Base-by-base conservation (phyloP, 805 yeast species). In the Wickerhamomyces alni region DNA sequence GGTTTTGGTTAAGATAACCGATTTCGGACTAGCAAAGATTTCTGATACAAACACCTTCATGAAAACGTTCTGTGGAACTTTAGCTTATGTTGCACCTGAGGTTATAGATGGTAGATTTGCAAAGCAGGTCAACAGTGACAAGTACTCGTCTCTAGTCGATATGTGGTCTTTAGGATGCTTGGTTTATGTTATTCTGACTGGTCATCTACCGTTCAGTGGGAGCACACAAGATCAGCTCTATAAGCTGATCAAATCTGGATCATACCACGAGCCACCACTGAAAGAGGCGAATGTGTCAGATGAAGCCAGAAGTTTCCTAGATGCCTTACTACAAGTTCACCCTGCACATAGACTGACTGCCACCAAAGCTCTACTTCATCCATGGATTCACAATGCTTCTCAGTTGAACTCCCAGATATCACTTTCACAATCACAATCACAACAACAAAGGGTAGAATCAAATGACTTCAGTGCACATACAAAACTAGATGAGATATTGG, bases 81-180 rank as follows among this genome's bases (percentile, higher is more conserved):
- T 93, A 46, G 97, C 98, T 2, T 93, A 93, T 54, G 83, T 93
- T 36, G 99, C 99, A 0, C 99, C 99, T 0, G 99, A 93, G 59
- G 87, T 93, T 8, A 63, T 80, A 28, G 64, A 64, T 22, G 73
- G 72, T 12, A 62, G 67, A 40, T 58, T 57, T 25, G 46, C 56
- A 8, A 51, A 48, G 35, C 38, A 48, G 17, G 51, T 44, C 7
- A 48, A 47, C 43, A 51, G 54, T 43, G 62, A 51, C 43, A 62
- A 60, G 37, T 93, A 93, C 55, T 87, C 96, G 2, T 81, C 84
- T 29, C 71, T 86, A 42, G 98, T 93, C 13, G 99, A 93, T 59
- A 87, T 93, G 74, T 93, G 99, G 99, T 87, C 97, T 2, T 71
- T 93, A 41, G 99, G 99, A 0, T 93, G 99, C 61, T 65, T 93